Conservation (phyloP, 257 asterid genomes). For the Gentiana dahurica region DNA sequence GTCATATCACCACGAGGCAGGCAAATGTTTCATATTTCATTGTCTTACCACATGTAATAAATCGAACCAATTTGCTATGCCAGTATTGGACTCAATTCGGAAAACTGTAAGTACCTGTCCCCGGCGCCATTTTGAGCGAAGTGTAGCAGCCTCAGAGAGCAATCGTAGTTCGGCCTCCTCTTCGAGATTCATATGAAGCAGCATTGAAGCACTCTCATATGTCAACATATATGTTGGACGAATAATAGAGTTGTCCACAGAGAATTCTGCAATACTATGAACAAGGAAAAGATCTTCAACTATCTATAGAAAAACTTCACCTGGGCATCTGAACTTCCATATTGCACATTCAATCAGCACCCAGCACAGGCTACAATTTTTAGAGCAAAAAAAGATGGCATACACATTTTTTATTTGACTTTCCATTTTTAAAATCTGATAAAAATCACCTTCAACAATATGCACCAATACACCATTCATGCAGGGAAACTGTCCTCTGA, state of each 20-base stretch:
- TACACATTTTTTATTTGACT: no score
- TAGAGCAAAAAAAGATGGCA: no score
- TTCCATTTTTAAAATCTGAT: no score
- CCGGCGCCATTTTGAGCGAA: conserved; percentile 77
- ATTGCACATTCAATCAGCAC: conserved; percentile 1
- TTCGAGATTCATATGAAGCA: conserved; percentile 79
- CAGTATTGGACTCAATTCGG: conserved; percentile 4
- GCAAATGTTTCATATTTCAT: background rate
- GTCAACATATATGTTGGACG: conserved; percentile 96
- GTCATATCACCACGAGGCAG: background rate
- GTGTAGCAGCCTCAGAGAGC: conserved; percentile 85
- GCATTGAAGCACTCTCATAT: conserved; percentile 95
- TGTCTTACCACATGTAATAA: background rate
- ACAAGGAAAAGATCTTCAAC: conserved; percentile 24
- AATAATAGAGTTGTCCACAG: conserved; percentile 77
- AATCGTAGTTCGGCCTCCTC: conserved; percentile 83
- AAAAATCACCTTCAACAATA: no score
- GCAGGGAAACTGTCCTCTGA: no score
- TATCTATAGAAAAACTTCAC: conserved; percentile 1
- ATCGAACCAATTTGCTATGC: background rate
- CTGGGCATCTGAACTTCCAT: no score
- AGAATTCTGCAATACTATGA: conserved; percentile 83
- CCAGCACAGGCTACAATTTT: background rate
- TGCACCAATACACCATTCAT: no score
- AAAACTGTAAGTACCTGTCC: conserved; percentile 49